phyloP scores from a whole-genome alignment of 1,139 yeast species.

The Blastobotrys buckinghamii region DNA sequence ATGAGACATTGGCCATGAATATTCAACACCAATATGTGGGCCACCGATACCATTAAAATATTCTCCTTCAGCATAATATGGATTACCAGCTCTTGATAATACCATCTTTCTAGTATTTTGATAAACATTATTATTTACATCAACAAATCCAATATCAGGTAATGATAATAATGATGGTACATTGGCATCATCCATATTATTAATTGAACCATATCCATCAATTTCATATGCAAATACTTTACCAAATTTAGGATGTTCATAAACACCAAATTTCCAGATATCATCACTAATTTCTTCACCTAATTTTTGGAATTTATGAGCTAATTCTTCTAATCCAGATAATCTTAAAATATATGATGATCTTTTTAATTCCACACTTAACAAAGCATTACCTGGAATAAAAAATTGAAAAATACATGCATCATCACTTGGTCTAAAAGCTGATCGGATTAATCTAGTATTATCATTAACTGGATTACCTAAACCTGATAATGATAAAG shows the following conservation, averaged over 20 bases:
- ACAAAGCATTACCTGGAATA: conserved; percentile 80
- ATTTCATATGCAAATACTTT: conserved; percentile 82
- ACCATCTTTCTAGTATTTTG: conserved; percentile 78
- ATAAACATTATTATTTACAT: conserved; percentile 50
- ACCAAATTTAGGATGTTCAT: conserved; percentile 64
- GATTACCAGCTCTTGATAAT: conserved; percentile 63
- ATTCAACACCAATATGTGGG: conserved; percentile 74
- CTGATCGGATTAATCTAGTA: conserved; percentile 71
- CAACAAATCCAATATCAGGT: conserved; percentile 70
- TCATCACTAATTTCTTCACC: conserved; percentile 49
- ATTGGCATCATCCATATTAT: conserved; percentile 87
- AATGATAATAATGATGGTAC: conserved; percentile 75
- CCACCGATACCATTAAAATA: conserved; percentile 79
- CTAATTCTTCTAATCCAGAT: conserved; percentile 16
- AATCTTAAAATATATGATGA: conserved; percentile 26
- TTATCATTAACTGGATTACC: conserved; percentile 77
- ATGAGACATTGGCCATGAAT: conserved; percentile 91
- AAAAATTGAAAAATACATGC: conserved; percentile 76
- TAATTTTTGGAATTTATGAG: conserved; percentile 32
- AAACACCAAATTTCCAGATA: conserved; percentile 56
- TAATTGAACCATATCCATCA: conserved; percentile 74
- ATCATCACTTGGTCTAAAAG: conserved; percentile 88
- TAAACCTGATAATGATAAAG: conserved; percentile 66
- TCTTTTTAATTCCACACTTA: conserved; percentile 54
- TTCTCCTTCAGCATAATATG: conserved; percentile 61